Evolutionary conservation across 129 eudicot genomes (phyloP), one percentile per base, ranked within the genome.

Genomic region (Cynara cardunculus): DNA sequence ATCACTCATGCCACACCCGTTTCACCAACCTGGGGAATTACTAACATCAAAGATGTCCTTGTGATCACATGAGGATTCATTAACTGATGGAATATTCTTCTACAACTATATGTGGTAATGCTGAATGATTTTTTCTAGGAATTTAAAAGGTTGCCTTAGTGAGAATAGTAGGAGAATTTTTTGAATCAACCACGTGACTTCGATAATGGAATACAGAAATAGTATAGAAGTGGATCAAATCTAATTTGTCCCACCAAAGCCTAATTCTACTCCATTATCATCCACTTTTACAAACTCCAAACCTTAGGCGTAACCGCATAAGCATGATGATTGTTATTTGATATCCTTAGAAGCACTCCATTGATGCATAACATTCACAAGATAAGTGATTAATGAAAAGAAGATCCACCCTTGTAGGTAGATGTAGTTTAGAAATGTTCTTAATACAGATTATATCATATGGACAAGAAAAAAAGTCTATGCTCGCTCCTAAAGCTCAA

Each of bases 401-500:
- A 18, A 59, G 66, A 59, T 19, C 66, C 66, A 59, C 66, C 22
- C 25, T 59, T 59, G 66, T 59, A 59, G 66, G 66, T 59, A 59
- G 10, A 59, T 59, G 25, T 14, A 46, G n/a, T 19, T n/a, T 19
- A 19, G 66, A 59, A 18, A 18, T 59, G 66, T 59, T 59, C 66
- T 1, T n/a, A 59, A n/a, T n/a, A 59, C 5, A 59, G 66, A 59
- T 59, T 18, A 59, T 59, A 59, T n/a, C 22, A 59, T 18, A 61
- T 21, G 26, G 12, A 61, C 13, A 3, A 56, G 65, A 56, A 56
- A 56, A 56, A 61, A 61, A 21, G 13, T 61, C 26, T 21, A 19
- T 61, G 68, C 68, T 61, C 21, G 41, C 73, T 66, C 39, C 24
- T 66, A 25, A 35, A 62, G 73, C 72, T 72, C 67, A 73, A 35